A percentile compares a stretch with the other conserved stretches of the same genome.
These are phyloP conservation scores for Phytophthora idaei DNA, from an alignment of 352 stramenopile genomes.

Conservation along the genomic window DNA sequence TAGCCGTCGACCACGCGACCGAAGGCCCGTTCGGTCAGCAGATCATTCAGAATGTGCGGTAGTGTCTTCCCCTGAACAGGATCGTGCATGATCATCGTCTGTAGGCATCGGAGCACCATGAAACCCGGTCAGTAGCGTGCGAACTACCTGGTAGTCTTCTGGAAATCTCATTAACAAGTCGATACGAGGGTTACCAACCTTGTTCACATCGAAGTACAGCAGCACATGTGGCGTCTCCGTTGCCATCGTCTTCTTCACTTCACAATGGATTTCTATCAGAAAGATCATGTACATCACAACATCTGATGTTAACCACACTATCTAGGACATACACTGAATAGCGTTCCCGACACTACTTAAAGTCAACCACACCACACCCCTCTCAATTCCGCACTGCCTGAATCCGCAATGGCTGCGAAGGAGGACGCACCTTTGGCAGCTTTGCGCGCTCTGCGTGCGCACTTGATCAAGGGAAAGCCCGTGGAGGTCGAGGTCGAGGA, in stretches of 20 bases:
- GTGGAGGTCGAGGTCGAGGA: constrained; percentile 62
- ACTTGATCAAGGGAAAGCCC: constrained; percentile 77
- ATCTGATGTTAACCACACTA: too few species aligned
- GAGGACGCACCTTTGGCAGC: constrained; percentile 38
- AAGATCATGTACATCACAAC: not conserved
- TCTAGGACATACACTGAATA: too few species aligned
- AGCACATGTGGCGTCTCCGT: constrained; percentile 47
- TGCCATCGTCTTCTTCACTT: not conserved
- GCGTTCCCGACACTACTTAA: not conserved
- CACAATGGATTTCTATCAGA: too few species aligned
- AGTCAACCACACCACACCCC: not conserved
- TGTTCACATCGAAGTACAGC: constrained; percentile 87
- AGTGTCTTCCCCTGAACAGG: constrained; percentile 80
- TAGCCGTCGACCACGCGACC: constrained; percentile 29
- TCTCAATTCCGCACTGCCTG: not conserved
- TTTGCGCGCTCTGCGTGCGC: constrained; percentile 60
- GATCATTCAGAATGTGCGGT: constrained; percentile 74
- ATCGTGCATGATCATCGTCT: constrained; percentile 88
- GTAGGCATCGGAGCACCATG: not conserved
- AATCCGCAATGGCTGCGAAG: not conserved
- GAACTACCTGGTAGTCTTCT: not conserved
- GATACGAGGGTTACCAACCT: constrained; percentile 37
- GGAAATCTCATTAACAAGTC: not conserved
- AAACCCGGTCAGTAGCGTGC: not conserved
- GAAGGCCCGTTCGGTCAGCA: constrained; percentile 65